These are phyloP conservation scores for Ogataea methylovora DNA, from an alignment of 805 yeast species.

Conservation along the genomic window DNA sequence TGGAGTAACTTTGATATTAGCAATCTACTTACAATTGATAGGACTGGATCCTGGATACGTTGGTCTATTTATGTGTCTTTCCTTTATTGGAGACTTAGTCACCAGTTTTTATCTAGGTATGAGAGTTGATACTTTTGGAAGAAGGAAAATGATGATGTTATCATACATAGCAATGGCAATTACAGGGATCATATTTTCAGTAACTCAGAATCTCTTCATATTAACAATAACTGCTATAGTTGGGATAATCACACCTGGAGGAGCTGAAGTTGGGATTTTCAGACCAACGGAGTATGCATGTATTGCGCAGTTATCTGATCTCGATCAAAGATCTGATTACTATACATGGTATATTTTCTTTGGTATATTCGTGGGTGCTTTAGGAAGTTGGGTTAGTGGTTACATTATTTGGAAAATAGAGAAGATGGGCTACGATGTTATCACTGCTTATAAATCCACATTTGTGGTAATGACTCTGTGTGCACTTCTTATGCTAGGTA, in stretches of 20 bases:
- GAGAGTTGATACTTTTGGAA: constrained; percentile 40
- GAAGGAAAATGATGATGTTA: constrained; percentile 30
- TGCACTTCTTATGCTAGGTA: too few relatives aligned
- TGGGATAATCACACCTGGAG: constrained; percentile 53
- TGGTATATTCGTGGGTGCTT: constrained; percentile 39
- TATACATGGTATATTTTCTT: constrained; percentile 50
- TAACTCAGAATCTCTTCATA: constrained; percentile 24
- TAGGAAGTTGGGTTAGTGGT: constrained; percentile 36
- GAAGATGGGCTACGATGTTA: constrained; percentile 9
- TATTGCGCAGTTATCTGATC: constrained; percentile 37
- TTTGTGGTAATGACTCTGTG: too few relatives aligned
- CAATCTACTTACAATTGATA: constrained; percentile 34
- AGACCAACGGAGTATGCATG: constrained; percentile 49
- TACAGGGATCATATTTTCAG: constrained; percentile 35
- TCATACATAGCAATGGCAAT: constrained; percentile 34
- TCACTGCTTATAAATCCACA: too few relatives aligned
- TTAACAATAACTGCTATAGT: constrained; percentile 32
- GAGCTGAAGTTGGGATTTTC: constrained; percentile 54
- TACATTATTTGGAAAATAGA: constrained; percentile 12
- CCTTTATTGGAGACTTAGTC: constrained; percentile 44
- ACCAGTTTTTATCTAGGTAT: constrained; percentile 39
- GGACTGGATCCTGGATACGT: constrained; percentile 34
- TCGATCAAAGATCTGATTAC: constrained; percentile 40
- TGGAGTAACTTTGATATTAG: constrained; percentile 32
- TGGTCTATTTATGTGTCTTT: constrained; percentile 42